A percentile compares a stretch with the other conserved stretches of the same genome.
These are phyloP conservation scores for Haplographium delicatum DNA, from an alignment of 495 filamentous ascomycete species.

Conservation along the genomic window DNA sequence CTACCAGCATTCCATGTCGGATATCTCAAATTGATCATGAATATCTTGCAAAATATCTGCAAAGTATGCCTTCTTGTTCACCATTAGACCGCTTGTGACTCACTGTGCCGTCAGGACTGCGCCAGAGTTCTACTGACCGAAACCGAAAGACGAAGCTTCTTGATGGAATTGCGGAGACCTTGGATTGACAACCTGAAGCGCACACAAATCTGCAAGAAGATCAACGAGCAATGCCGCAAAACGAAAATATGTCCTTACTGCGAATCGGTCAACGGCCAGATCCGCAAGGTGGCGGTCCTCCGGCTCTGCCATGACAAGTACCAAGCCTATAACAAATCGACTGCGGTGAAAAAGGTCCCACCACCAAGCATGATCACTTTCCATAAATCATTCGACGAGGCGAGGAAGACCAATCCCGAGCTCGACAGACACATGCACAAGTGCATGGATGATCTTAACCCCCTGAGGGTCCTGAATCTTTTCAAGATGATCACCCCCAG, in stretches of 20 bases:
- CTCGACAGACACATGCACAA: slow-evolving; percentile 87
- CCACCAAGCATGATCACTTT: slow-evolving; percentile 76
- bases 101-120: slow-evolving; percentile 46
- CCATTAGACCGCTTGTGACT: neutral
- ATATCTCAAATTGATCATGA: slow-evolving; percentile 85
- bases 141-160: slow-evolving; percentile 60
- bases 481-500: slow-evolving; percentile 79
- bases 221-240: slow-evolving; percentile 86
- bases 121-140: slow-evolving; percentile 74
- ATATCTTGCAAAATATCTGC: slow-evolving; percentile 88
- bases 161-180: slow-evolving; percentile 73
- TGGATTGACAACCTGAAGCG: slow-evolving; percentile 82
- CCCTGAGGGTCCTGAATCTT: slow-evolving; percentile 78
- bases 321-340: slow-evolving; percentile 77
- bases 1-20: slow-evolving; percentile 93
- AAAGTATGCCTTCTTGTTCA: slow-evolving; percentile 45
- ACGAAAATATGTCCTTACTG: slow-evolving; percentile 71
- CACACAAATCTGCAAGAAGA: slow-evolving; percentile 72
- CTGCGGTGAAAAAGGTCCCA: slow-evolving; percentile 72
- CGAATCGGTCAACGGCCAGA: slow-evolving; percentile 73
- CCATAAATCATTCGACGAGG: slow-evolving; percentile 75
- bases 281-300: slow-evolving; percentile 79
- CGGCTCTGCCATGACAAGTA: slow-evolving; percentile 96
- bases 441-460: slow-evolving; percentile 91
- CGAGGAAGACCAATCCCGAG: slow-evolving; percentile 66